Evolutionary conservation across 2,329 filamentous ascomycete species (phyloP), one percentile per base, ranked within the genome.

Genomic region (Sporothrix humicola): DNA sequence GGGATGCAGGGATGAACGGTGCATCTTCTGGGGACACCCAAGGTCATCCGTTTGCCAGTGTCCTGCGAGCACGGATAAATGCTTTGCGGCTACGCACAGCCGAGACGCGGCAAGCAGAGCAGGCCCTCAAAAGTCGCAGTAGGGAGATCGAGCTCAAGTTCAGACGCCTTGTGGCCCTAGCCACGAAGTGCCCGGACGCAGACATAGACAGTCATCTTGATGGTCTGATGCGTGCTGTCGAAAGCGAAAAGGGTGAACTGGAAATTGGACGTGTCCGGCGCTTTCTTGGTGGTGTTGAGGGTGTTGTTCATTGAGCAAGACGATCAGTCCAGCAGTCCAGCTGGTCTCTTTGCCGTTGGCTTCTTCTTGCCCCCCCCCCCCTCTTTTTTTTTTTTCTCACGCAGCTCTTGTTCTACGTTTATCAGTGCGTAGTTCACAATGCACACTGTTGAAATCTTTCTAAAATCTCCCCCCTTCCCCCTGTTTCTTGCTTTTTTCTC

Each of bases 91-190:
- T 85, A 13, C 90, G 94, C 65, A 93, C 94, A 61, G 85, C 87
- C 58, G 85, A 87, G 20, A 89, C 96, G 13, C 85, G 89, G 71
- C 88, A 89, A 69, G 89, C 92, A 77, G 91, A 94, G 1, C 87
- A 88, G 20, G 88, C 88, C 6, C 87, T 99, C 9, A 91, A 93
- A 80, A 91, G 91, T 44, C 90, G 93, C 74, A 95, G 93, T 77
- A 91, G 90, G 4, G 94, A 97, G 72, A 86, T 97, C 3, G 95
- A 97, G 79, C 86, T 92, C 77, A 94, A 96, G 82, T 98, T 98
- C 80, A 89, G 94, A 37, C 92, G 92, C 77, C 93, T 98, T 44
- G 94, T 99, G 31, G 90, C 92, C 72, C 84, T 98, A 13, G 98
- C 95, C 80, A 97, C 94, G 0, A 91, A 90, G 9, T 92, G 95